phyloP scores from a whole-genome alignment of 164 flowering plant genomes.

The Liriodendron chinense region DNA sequence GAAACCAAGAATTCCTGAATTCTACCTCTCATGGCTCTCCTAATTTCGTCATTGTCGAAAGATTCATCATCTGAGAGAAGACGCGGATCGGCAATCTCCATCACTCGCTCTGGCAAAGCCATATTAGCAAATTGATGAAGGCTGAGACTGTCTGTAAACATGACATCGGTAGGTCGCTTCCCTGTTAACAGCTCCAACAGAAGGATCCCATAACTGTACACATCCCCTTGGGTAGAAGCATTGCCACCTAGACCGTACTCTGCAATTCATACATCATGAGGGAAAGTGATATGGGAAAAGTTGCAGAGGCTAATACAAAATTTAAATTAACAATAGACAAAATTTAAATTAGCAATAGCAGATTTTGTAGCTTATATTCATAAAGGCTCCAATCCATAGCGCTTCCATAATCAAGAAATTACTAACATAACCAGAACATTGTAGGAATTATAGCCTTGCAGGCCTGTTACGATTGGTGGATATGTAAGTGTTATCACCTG shows the following conservation, averaged over 20 bases:
- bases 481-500: no score
- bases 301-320: no score
- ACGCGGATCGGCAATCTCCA: neutral
- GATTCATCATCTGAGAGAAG: neutral
- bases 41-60: neutral
- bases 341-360: no score
- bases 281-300: no score
- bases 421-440: no score
- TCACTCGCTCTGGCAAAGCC: slow-evolving; percentile 1
- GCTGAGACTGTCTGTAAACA: neutral
- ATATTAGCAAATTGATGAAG: neutral
- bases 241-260: neutral
- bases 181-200: slow-evolving; percentile 3
- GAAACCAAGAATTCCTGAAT: slow-evolving; percentile 1
- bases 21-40: neutral
- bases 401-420: no score
- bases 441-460: no score
- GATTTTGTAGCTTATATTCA: no score
- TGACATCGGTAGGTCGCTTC: neutral
- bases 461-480: no score
- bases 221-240: neutral
- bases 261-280: neutral
- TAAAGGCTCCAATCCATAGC: no score
- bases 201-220: slow-evolving; percentile 7
- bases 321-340: no score